A percentile compares a stretch with the other conserved stretches of the same genome.
Evolutionary conservation across 176 grass and related monocot species (phyloP).

Genomic region (Oryza australiensis): DNA sequence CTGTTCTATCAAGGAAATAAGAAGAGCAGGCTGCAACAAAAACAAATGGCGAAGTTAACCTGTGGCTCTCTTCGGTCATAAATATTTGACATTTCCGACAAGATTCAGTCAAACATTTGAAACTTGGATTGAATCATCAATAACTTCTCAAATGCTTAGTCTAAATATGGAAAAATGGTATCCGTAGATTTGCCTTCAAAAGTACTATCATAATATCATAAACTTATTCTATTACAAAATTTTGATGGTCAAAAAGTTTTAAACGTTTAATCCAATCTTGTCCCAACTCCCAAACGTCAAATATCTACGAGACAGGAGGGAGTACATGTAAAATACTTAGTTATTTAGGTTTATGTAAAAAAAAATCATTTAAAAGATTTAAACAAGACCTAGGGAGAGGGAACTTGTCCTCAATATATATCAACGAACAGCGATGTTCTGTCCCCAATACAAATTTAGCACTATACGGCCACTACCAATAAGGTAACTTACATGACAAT

Average conservation of each 20-base stretch:
- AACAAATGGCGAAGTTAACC: slow-evolving; percentile 5
- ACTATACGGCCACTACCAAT: neutral
- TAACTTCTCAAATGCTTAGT: neutral
- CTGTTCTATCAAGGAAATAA: slow-evolving; percentile 61
- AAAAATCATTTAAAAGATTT: neutral
- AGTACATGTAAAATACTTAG: neutral
- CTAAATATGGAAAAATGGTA: neutral
- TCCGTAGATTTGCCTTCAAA: neutral
- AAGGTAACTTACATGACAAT: neutral
- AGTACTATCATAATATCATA: neutral
- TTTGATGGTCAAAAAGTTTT: neutral
- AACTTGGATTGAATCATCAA: neutral
- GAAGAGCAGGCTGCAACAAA: slow-evolving; percentile 73
- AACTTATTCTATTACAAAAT: neutral
- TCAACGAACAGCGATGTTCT: neutral
- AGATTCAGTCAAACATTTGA: neutral
- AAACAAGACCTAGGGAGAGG: neutral
- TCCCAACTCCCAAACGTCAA: neutral
- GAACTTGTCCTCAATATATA: neutral
- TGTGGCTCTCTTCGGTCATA: neutral
- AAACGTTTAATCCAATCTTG: neutral
- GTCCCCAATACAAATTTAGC: neutral
- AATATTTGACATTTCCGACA: neutral
- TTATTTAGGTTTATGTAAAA: neutral
- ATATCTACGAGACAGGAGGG: neutral